Base-by-base conservation (phyloP, 164 flowering plant genomes). In the Magnolia kwangsiensis region DNA sequence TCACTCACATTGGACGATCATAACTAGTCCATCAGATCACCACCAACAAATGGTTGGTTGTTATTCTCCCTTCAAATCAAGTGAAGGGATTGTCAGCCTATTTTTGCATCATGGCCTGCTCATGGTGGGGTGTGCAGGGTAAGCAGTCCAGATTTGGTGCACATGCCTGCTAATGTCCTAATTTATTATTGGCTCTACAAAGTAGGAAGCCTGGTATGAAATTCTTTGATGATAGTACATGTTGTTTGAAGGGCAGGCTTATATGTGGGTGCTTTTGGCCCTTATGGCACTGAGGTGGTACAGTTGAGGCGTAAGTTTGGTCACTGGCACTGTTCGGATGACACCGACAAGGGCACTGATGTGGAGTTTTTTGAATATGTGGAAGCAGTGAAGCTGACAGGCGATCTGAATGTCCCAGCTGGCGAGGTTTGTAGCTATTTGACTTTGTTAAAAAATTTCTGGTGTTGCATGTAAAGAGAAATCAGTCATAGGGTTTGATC, bases 291-390 rank as follows among this genome's bases (percentile, higher is more conserved):
- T 67, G 99, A 96, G 86, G 90, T 96, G 63, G 94, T 96, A 51
- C 99, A 96, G 73, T 76, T 96, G 78, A 94, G 85, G 81, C 95
- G 99, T 55, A 96, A 90, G 79, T 92, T 81, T 82, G 99, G 99
- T 50, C 87, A 87, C 11, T 96, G 99, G 99, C 86, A 80, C 81
- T 78, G 78, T 75, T 74, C 63, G 11, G 86, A 76, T 82, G 89
- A 79, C 66, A 58, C 11, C 10, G 86, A 83, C 45, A 79, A 77
- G 5, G 76, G 85, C 23, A 83, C 91, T 50, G 89, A 89, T 75
- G 80, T 92, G n/a, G 98, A 94, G 79, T 92, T 96, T 80, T 96
- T 89, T 81, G 98, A 94, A 85, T 96, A 91, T 81, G 99, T 94
- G 70, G 99, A 96, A 81, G 99, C 98, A 61, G 91, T 94, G 72